These are phyloP conservation scores for Penicillium sp. DNA, from an alignment of 2,329 filamentous ascomycete genomes.

Conservation along the genomic window DNA sequence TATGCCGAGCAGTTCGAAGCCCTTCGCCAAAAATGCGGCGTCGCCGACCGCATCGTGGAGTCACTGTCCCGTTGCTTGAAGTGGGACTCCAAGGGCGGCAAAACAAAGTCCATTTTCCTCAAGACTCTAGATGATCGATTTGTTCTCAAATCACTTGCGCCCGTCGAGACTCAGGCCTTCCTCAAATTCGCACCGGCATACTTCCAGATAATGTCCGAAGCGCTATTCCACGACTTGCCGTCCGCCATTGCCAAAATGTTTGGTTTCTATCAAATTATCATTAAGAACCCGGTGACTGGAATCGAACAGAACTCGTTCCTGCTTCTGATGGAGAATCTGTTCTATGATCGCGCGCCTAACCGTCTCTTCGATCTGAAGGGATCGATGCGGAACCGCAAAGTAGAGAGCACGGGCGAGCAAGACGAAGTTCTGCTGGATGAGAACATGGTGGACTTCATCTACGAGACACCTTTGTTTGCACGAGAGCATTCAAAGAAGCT, in stretches of 20 bases:
- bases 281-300: slow-evolving; percentile 90
- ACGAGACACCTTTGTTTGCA: slow-evolving; percentile 92
- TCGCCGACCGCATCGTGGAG: slow-evolving; percentile 91
- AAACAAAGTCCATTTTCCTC: slow-evolving; percentile 95
- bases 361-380: slow-evolving; percentile 96
- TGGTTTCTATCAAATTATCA: slow-evolving; percentile 94
- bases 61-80: slow-evolving; percentile 93
- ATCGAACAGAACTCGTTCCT: slow-evolving; percentile 94
- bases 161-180: slow-evolving; percentile 91
- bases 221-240: slow-evolving; percentile 90
- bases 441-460: slow-evolving; percentile 99
- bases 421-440: slow-evolving; percentile 97
- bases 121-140: slow-evolving; percentile 95
- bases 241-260: slow-evolving; percentile 99
- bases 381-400: slow-evolving; percentile 97
- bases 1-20: slow-evolving; percentile 98
- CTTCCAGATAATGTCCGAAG: slow-evolving; percentile 96
- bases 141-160: slow-evolving; percentile 86
- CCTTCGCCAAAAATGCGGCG: slow-evolving; percentile 85
- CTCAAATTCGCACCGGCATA: slow-evolving; percentile 95
- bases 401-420: slow-evolving; percentile 90
- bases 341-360: slow-evolving; percentile 89
- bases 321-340: slow-evolving; percentile 95
- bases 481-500: slow-evolving; percentile 96
- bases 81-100: slow-evolving; percentile 97